These are phyloP conservation scores for Diaporthe amygdali DNA, from an alignment of 2,329 filamentous ascomycete genomes.

Conservation along the genomic window DNA sequence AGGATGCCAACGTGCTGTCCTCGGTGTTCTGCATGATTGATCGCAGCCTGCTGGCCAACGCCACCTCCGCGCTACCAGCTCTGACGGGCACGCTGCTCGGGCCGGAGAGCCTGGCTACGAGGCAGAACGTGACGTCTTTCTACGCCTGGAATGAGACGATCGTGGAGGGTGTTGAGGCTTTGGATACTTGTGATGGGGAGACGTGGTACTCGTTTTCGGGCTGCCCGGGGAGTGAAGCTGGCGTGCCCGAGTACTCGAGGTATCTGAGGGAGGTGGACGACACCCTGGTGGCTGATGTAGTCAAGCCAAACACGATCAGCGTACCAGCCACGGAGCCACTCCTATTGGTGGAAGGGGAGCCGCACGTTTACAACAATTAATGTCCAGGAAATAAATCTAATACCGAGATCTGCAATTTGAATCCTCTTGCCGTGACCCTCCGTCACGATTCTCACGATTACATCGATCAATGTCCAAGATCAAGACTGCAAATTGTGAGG, in stretches of 20 bases:
- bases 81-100: constrained; percentile 31
- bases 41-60: constrained; percentile 33
- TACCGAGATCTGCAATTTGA: neutral
- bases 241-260: constrained; percentile 30
- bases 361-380: neutral
- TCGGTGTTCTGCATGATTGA: constrained; percentile 37
- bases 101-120: constrained; percentile 29
- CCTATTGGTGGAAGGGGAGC: neutral
- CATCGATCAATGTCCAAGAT: neutral
- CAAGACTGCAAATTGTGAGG: neutral
- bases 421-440: neutral
- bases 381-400: neutral
- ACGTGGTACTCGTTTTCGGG: constrained; percentile 35
- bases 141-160: constrained; percentile 40
- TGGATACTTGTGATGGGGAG: constrained; percentile 34
- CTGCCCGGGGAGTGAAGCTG: constrained; percentile 22
- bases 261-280: constrained; percentile 34
- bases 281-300: constrained; percentile 27
- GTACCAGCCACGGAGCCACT: constrained; percentile 8
- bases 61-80: constrained; percentile 31
- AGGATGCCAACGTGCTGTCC: constrained; percentile 34
- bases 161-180: constrained; percentile 33
- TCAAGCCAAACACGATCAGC: constrained; percentile 6
- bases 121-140: constrained; percentile 37
- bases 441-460: neutral